Conservation (phyloP, 2,329 filamentous ascomycete species). For the Bipolaris sorokiniana region DNA sequence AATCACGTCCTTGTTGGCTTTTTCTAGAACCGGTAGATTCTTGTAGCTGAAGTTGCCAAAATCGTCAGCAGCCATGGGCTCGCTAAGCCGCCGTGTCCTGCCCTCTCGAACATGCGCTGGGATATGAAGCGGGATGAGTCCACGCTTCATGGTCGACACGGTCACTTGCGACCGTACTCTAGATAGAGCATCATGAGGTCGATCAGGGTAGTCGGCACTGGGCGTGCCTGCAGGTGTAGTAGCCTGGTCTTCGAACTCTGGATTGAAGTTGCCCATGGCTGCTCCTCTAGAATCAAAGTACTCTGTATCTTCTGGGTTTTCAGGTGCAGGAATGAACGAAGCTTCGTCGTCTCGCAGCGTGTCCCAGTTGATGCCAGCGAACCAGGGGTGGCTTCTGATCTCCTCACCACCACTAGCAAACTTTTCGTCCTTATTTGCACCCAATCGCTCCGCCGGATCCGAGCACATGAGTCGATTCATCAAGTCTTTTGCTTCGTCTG, state of each 20-base stretch:
- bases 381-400: conserved; percentile 89
- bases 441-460: conserved; percentile 80
- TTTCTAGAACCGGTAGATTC: conserved; percentile 93
- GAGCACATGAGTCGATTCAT: conserved; percentile 91
- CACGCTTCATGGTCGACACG: conserved; percentile 80
- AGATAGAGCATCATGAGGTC: conserved; percentile 93
- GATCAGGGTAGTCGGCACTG: conserved; percentile 79
- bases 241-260: conserved; percentile 89
- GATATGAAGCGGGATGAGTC: conserved; percentile 93
- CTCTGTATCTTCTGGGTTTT: conserved; percentile 96
- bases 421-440: conserved; percentile 83
- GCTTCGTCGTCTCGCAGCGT: conserved; percentile 92
- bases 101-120: conserved; percentile 93
- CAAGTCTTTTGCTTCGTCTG: conserved; percentile 87
- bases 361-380: conserved; percentile 85
- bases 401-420: conserved; percentile 85
- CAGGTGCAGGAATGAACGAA: conserved; percentile 88
- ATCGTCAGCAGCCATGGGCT: conserved; percentile 86
- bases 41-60: conserved; percentile 98
- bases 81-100: conserved; percentile 85
- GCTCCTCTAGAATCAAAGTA: conserved; percentile 95
- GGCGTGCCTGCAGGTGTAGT: conserved; percentile 74
- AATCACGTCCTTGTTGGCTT: conserved; percentile 98
- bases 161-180: conserved; percentile 86
- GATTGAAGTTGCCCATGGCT: conserved; percentile 87